Base-by-base conservation (phyloP, 495 filamentous ascomycete species). In the Astrocystis sublimbata region DNA sequence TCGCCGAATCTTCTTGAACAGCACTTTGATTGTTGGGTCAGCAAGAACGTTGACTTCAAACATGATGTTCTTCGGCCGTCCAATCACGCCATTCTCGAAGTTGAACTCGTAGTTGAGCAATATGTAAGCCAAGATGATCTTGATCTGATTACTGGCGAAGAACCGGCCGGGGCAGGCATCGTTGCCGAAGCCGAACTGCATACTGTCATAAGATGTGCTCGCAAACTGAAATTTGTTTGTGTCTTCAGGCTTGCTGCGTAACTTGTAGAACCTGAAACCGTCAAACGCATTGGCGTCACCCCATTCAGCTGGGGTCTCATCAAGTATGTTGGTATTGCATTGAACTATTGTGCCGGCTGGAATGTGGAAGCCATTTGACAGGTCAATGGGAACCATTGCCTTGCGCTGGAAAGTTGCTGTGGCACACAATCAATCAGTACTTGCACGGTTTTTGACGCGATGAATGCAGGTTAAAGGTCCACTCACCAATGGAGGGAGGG, bases 111-210 rank as follows among this genome's bases (percentile, higher is more conserved):
- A 82, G 54, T 72, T 74, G 33, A 76, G 58, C 24, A 82, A 45
- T 2, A 81, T 63, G 36, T 70, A 70, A 7, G 68, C 64, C 6
- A 83, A 64, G 23, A 76, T 59, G n/a, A 80, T 64, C 73, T 83
- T 79, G 30, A 82, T 76, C 67, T 75, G 69, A 55, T 78, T 71
- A 3, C 65, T 67, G 7, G 75, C 79, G 65, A 80, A 79, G 67
- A 81, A 81, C 13, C 80, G 69, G 8, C 77, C 79, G 0, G 80
- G 78, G 40, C 80, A 83, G 2, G 77, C 77, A 40, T 81, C 75
- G 9, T 65, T 72, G 6, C 83, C 82, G 51, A 79, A 67, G 0
- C 82, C 81, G 42, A 84, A 85, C 28, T 71, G 68, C 23, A 82
- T 63, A 53, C 75, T 69, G 4, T 76, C 67, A 3, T 75, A 67